A percentile compares a stretch with the other conserved stretches of the same genome.
Evolutionary conservation across 306 rosid species (phyloP).

Genomic region (Dryas alaskensis): DNA sequence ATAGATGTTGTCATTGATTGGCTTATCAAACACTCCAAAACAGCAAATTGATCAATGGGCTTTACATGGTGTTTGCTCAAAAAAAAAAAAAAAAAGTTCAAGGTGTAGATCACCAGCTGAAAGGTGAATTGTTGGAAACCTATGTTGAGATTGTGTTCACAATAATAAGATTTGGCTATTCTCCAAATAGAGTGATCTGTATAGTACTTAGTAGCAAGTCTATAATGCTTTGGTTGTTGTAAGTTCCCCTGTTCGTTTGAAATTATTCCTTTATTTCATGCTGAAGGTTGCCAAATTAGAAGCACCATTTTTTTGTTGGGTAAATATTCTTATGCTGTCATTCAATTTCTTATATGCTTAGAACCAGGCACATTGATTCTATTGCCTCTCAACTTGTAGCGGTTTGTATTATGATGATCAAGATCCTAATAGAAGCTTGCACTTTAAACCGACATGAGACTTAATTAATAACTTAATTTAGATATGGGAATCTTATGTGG

Average conservation of each 20-base stretch:
- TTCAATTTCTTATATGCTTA: not conserved
- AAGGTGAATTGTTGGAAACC: slow-evolving; percentile 6
- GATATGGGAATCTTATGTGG: too few species aligned
- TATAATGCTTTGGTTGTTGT: not conserved
- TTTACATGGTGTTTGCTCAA: slow-evolving; percentile 11
- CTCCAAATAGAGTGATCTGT: slow-evolving; percentile 2
- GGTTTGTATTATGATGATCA: too few species aligned
- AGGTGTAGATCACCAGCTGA: not conserved
- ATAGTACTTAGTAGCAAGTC: not conserved
- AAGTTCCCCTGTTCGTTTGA: not conserved
- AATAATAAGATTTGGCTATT: not conserved
- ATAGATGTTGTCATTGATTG: slow-evolving; percentile 90
- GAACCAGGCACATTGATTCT: not conserved
- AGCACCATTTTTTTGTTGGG: not conserved
- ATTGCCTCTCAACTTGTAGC: not conserved
- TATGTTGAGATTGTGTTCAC: not conserved
- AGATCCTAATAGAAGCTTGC: too few species aligned
- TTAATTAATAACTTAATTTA: too few species aligned
- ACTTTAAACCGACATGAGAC: too few species aligned
- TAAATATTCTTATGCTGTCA: not conserved
- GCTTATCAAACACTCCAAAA: slow-evolving; percentile 93
- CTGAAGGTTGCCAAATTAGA: not conserved
- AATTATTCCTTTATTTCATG: not conserved
- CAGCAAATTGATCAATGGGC: slow-evolving; percentile 48
- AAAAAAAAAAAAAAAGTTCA: not conserved